Percentiles rank a stretch among this genome's conserved stretches.
phyloP scores from a whole-genome alignment of 371 early-diverging fungal species.

The Saksenaea oblongispora region DNA sequence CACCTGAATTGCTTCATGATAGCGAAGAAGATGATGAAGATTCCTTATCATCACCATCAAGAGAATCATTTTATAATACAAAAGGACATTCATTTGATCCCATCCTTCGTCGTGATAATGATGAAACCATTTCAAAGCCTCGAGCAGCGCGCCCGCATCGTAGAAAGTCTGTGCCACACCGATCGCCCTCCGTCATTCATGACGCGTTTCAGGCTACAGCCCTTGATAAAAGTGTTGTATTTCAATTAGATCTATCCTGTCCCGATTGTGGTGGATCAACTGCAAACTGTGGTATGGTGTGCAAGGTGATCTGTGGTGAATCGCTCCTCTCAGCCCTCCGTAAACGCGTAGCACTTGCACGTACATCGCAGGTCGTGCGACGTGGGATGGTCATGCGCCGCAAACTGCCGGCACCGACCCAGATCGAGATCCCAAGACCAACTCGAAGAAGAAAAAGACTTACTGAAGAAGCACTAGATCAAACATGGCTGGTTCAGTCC shows the following conservation, averaged over 20 bases:
- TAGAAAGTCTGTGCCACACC: slow-evolving; percentile 36
- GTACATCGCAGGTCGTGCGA: slow-evolving; percentile 10
- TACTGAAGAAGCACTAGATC: neutral
- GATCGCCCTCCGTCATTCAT: slow-evolving; percentile 37
- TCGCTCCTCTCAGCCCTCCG: slow-evolving; percentile 35
- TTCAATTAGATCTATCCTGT: slow-evolving; percentile 29
- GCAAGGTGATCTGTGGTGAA: slow-evolving; percentile 37
- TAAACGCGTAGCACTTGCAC: slow-evolving; percentile 30
- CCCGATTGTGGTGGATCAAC: neutral
- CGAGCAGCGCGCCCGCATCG: neutral
- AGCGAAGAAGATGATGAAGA: slow-evolving; percentile 41
- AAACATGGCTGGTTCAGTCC: slow-evolving; percentile 4
- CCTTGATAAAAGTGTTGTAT: slow-evolving; percentile 40
- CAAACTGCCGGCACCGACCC: slow-evolving; percentile 11
- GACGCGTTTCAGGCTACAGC: slow-evolving; percentile 32
- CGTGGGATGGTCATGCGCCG: slow-evolving; percentile 20
- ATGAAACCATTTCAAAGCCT: neutral
- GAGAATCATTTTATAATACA: slow-evolving; percentile 1
- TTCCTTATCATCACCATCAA: slow-evolving; percentile 12
- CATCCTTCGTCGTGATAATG: neutral
- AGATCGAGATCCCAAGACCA: slow-evolving; percentile 13
- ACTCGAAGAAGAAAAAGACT: neutral
- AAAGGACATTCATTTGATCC: neutral
- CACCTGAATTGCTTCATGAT: slow-evolving; percentile 40
- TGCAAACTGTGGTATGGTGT: slow-evolving; percentile 18